phyloP scores from a whole-genome alignment of 1,284 basidiomycete species.

The Singerocomus inundabilis region DNA sequence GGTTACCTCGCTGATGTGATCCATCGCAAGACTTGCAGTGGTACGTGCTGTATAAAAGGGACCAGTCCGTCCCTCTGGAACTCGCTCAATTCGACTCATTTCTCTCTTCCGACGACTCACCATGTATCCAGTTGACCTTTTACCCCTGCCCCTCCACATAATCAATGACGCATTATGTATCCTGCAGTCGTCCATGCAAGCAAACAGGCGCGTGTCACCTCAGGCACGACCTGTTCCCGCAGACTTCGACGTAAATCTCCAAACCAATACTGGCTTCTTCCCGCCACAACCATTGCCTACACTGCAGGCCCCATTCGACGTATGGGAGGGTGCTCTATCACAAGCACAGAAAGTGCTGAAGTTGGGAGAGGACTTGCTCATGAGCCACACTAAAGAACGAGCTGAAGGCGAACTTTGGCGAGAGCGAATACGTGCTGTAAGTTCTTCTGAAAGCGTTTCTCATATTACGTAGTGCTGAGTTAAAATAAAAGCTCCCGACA shows the following conservation, averaged over 20 bases:
- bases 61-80: neutral
- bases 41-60: constrained; percentile 35
- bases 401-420: constrained; percentile 67
- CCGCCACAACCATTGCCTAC: constrained; percentile 67
- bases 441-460: constrained; percentile 27
- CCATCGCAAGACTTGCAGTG: constrained; percentile 32
- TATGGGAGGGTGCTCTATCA: constrained; percentile 74
- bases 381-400: constrained; percentile 49
- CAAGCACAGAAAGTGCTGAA: constrained; percentile 57
- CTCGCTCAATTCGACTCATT: constrained; percentile 7
- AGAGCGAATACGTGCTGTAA: constrained; percentile 57
- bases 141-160: constrained; percentile 39
- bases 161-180: constrained; percentile 29
- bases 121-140: constrained; percentile 37
- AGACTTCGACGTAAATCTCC: constrained; percentile 74
- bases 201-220: constrained; percentile 20
- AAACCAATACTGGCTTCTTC: constrained; percentile 86
- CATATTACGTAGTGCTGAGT: constrained; percentile 13
- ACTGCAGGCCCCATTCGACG: constrained; percentile 53
- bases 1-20: constrained; percentile 37
- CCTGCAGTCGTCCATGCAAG: constrained; percentile 28
- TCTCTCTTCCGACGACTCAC: constrained; percentile 8
- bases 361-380: constrained; percentile 58
- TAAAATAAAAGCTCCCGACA: constrained; percentile 59
- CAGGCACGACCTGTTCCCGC: constrained; percentile 33